Evolutionary conservation across 805 yeast genomes (phyloP), one percentile per base, ranked within the genome.

Genomic region (Yamadazyma kitorensis): DNA sequence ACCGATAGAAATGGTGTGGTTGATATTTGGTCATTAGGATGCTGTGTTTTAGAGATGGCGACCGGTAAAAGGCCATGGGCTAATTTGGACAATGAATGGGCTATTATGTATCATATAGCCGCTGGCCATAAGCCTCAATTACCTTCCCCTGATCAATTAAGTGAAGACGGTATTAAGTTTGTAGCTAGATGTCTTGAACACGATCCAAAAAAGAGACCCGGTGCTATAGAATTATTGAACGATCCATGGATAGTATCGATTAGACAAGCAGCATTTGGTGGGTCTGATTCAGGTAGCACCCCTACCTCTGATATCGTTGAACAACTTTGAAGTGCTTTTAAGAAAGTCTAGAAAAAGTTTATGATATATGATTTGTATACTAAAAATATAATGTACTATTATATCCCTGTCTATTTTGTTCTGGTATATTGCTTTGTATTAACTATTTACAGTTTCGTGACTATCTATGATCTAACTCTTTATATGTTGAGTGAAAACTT

Each of bases 61-160:
- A 89, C 98, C 0, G 98, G 98, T 10, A 71, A 88, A 45, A 71
- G 96, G 39, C 98, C 98, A 5, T 93, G 98, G 98, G 84, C 94
- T 11, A 85, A 87, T 57, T 68, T 88, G 41, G 98, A 93, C 52
- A 93, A 93, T 53, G 98, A 91, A 54, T 93, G 94, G 94, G 96
- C 98, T 2, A 86, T 93, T 33, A 91, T 93, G 98, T 93, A 89
- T 53, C 96, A 87, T 56, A 93, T 93, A 52, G 98, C 97, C 0
- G 94, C 95, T 2, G 96, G 96, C 1, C 93, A 86, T 54, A 70
- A 78, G 39, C 98, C 98, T 0, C 87, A 77, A 48, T 67, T 91
- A 34, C 98, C 98, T 4, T 57, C 78, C 0, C 60, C 70, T 1
- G 93, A 83, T 40, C 96, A 87, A 58, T 65, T 93, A 34, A 80